Base-by-base conservation (phyloP, 805 yeast genomes). In the Candida glaebosa region DNA sequence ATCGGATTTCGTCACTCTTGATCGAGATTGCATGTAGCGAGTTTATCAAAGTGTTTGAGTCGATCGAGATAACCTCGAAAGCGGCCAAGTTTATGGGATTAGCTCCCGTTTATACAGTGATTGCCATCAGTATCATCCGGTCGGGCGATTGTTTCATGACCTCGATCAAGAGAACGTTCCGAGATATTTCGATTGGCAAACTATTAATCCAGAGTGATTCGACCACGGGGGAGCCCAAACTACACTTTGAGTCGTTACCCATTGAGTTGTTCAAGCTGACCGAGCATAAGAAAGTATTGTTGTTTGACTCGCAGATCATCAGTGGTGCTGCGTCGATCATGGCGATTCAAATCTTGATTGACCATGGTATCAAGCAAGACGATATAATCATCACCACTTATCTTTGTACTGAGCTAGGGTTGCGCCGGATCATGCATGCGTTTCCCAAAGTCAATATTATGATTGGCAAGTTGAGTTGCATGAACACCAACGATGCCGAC, bases 301-400 rank as follows among this genome's bases (percentile, higher is more conserved):
- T 91, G 37, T 78, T 87, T 54, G 97, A 91, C 56, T 87, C 96
- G 0, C 96, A 91, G 58, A 72, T 88, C 37, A 82, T 87, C 24
- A 82, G 95, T 22, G 99, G 98, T 2, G 95, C 96, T 0, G 96
- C 96, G 0, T 82, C 90, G 1, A 84, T 88, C 33, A 93, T 91
- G 98, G 96, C 97, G 0, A 78, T 87, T 34, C 93, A 88, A 52
- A 89, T 91, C 3, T 65, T 91, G 37, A 51, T 86, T 12, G 98
- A 91, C 56, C 95, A 91, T 57, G 84, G 82, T 5, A 82, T 87
- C 17, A 51, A 59, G 6, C 74, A 76, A 37, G 65, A 71, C 22
- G 75, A 84, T 48, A 84, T 93, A 17, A 75, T 82, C 2, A 69
- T 89, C 40, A 80, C 88, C 9, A 67, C 83, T 4, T 86, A 85